A percentile compares a stretch with the other conserved stretches of the same genome.
Conservation (phyloP, 108 stramenopile genomes). For the Skeletonema tropicum region DNA sequence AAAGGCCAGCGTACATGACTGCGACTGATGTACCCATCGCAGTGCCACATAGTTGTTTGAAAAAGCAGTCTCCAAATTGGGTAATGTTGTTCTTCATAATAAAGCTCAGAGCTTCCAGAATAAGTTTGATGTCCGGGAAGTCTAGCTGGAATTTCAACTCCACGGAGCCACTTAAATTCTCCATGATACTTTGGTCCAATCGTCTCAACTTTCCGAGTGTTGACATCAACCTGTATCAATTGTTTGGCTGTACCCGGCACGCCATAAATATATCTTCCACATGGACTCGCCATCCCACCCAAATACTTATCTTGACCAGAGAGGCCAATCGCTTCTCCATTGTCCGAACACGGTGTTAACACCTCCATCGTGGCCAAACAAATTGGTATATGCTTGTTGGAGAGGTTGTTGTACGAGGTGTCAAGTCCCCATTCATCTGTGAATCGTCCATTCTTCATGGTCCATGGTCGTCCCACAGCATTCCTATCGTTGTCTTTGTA, state of each 20-base stretch:
- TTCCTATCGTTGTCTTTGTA: slow-evolving; percentile 13
- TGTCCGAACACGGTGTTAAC: slow-evolving; percentile 8
- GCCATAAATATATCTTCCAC: slow-evolving; percentile 72
- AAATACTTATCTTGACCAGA: slow-evolving; percentile 70
- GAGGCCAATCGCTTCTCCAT: slow-evolving; percentile 12
- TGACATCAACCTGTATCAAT: slow-evolving; percentile 53
- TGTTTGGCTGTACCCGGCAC: slow-evolving; percentile 70
- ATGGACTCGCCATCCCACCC: slow-evolving; percentile 73
- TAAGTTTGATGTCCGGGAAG: no score
- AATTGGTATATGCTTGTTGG: slow-evolving; percentile 23
- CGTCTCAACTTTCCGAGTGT: slow-evolving; percentile 48
- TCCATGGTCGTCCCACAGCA: slow-evolving; percentile 16
- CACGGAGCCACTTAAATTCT: slow-evolving; percentile 74
- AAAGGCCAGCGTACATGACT: no score
- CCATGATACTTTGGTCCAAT: slow-evolving; percentile 59
- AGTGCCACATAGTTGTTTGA: no score
- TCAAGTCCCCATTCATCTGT: neutral
- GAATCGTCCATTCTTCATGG: slow-evolving; percentile 8
- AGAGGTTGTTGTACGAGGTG: neutral
- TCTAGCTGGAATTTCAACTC: slow-evolving; percentile 62
- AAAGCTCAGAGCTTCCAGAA: no score
- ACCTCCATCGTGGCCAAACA: slow-evolving; percentile 15
- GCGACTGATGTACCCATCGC: no score
- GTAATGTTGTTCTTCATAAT: no score
- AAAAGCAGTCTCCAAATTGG: no score